These are phyloP conservation scores for Schizosaccharomyces japonicus DNA, from an alignment of 805 yeast genomes.

Conservation along the genomic window DNA sequence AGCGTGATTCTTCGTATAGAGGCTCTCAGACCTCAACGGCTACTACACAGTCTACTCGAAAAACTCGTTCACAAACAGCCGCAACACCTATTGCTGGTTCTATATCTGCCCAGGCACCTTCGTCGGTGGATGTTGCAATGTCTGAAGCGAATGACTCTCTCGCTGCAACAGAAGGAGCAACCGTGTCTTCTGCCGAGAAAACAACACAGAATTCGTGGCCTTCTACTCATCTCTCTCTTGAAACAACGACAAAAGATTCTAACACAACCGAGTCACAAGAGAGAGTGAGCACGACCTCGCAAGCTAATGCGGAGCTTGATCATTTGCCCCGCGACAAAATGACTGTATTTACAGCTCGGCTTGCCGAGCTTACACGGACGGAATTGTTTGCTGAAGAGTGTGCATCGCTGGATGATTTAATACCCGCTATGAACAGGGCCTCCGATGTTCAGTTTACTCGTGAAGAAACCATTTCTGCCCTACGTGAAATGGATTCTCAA, in stretches of 20 bases:
- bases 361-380: constrained; percentile 25
- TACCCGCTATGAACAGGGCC: constrained; percentile 23
- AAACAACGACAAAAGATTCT: background rate
- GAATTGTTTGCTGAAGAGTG: constrained; percentile 21
- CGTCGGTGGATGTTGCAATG: background rate
- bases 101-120: background rate
- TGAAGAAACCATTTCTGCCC: constrained; percentile 20
- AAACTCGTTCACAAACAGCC: background rate
- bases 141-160: background rate
- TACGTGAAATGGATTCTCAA: constrained; percentile 16
- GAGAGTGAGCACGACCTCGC: constrained; percentile 3
- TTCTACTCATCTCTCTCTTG: background rate
- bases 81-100: background rate
- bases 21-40: constrained; percentile 6
- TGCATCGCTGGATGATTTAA: constrained; percentile 19
- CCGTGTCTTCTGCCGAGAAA: background rate
- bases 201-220: background rate
- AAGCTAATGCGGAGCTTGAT: constrained; percentile 9
- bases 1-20: background rate
- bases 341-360: constrained; percentile 22
- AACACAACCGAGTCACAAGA: background rate
- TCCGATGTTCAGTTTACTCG: constrained; percentile 18
- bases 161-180: background rate
- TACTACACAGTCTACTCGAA: constrained; percentile 3
- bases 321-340: constrained; percentile 28